A percentile compares a stretch with the other conserved stretches of the same genome.
Evolutionary conservation across 2,329 filamentous ascomycete genomes (phyloP).

Genomic region (Epichloe baconii): DNA sequence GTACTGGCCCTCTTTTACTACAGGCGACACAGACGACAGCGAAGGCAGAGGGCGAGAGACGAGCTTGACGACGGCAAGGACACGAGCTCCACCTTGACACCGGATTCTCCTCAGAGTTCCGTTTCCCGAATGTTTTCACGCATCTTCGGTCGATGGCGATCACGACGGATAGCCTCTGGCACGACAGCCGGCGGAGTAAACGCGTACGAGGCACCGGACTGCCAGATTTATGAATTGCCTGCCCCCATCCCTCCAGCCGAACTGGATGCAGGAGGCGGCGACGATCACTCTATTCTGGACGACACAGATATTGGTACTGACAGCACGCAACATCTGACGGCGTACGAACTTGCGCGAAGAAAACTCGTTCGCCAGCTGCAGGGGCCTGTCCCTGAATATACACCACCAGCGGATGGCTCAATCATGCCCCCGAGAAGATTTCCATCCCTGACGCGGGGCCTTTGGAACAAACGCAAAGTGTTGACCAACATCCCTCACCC

Average conservation of each 20-base stretch:
- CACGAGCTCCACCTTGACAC: slow-evolving; percentile 20
- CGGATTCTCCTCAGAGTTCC: slow-evolving; percentile 12
- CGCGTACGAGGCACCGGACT: slow-evolving; percentile 24
- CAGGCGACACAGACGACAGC: slow-evolving; percentile 22
- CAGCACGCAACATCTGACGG: slow-evolving; percentile 25
- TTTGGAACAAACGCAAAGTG: slow-evolving; percentile 8
- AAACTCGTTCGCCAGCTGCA: slow-evolving; percentile 39
- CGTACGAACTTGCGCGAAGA: slow-evolving; percentile 37
- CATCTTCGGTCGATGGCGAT: slow-evolving; percentile 25
- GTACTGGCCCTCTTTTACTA: slow-evolving; percentile 20
- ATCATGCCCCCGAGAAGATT: slow-evolving; percentile 17
- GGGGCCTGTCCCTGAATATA: slow-evolving; percentile 36
- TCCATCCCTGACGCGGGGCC: slow-evolving; percentile 8
- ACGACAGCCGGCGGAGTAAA: slow-evolving; percentile 14
- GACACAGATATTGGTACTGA: slow-evolving; percentile 29
- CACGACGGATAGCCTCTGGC: slow-evolving; percentile 10
- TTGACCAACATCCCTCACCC: slow-evolving; percentile 4
- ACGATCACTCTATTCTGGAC: slow-evolving; percentile 23
- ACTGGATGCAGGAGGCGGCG: slow-evolving; percentile 28
- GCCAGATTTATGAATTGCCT: slow-evolving; percentile 40
- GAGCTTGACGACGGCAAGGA: slow-evolving; percentile 24
- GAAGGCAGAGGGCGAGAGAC: slow-evolving; percentile 11
- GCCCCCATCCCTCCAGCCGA: slow-evolving; percentile 34
- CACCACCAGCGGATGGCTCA: slow-evolving; percentile 22
- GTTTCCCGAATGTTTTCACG: slow-evolving; percentile 25